These are phyloP conservation scores for Cyathus striatus DNA, from an alignment of 768 basidiomycete genomes.

Conservation along the genomic window DNA sequence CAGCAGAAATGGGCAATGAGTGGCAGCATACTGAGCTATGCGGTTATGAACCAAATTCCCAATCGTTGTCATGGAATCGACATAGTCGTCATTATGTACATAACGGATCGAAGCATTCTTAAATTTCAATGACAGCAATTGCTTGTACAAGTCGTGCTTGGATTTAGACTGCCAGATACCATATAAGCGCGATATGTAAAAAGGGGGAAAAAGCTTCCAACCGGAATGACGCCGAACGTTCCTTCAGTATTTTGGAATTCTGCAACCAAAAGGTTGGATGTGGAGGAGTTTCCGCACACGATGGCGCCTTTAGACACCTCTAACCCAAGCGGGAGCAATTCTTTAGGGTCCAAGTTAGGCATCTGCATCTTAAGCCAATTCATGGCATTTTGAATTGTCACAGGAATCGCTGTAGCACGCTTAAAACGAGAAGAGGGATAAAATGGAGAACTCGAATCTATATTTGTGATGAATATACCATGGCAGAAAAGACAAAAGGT, in stretches of 20 bases:
- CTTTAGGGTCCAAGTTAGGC: conserved; percentile 72
- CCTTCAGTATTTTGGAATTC: conserved; percentile 79
- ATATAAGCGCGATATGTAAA: background rate
- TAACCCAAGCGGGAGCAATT: conserved; percentile 83
- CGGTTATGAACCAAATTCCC: conserved; percentile 60
- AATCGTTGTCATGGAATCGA: conserved; percentile 56
- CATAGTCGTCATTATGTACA: conserved; percentile 73
- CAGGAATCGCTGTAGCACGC: conserved; percentile 26
- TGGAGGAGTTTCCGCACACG: conserved; percentile 81
- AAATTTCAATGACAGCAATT: conserved; percentile 69
- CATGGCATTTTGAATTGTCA: conserved; percentile 32
- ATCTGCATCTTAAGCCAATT: conserved; percentile 56
- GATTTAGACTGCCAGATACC: conserved; percentile 61
- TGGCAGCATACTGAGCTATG: conserved; percentile 38
- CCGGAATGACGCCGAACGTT: conserved; percentile 74
- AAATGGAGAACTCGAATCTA: conserved; percentile 20
- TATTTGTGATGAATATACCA: background rate
- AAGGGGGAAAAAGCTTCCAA: conserved; percentile 26
- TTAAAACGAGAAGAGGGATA: conserved; percentile 24
- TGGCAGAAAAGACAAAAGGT: background rate
- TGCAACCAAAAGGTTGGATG: conserved; percentile 73
- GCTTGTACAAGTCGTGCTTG: conserved; percentile 78
- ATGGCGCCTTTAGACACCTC: conserved; percentile 77
- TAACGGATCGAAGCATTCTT: conserved; percentile 57
- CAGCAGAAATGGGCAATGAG: background rate